These are phyloP conservation scores for Claviceps maximensis DNA, from an alignment of 2,329 filamentous ascomycete species.

Conservation along the genomic window DNA sequence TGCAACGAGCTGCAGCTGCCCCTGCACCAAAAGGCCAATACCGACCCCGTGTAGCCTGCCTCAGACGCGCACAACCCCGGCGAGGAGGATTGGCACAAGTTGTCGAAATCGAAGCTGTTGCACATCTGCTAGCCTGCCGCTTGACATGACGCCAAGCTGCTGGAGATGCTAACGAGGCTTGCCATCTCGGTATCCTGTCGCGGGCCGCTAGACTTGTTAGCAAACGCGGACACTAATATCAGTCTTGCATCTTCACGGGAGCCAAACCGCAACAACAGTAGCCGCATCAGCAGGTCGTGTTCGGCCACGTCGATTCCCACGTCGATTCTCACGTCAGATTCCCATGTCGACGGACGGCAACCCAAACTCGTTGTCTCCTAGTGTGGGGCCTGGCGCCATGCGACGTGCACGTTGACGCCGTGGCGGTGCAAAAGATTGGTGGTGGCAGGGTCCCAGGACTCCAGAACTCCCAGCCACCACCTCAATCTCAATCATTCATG, in stretches of 20 bases:
- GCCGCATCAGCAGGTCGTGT: not conserved
- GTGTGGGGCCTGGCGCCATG: not conserved
- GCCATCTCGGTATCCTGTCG: not conserved
- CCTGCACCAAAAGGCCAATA: not conserved
- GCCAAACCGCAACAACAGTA: not conserved
- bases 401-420: slow-evolving; percentile 1
- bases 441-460: not conserved
- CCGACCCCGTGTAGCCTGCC: not conserved
- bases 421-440: not conserved
- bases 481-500: not conserved
- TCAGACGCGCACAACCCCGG: not conserved
- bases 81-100: not conserved
- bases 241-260: not conserved
- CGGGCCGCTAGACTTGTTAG: slow-evolving; percentile 5
- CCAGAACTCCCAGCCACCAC: not conserved
- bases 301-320: not conserved
- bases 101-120: too few relatives aligned
- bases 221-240: slow-evolving; percentile 1
- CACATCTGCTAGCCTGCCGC: too few relatives aligned
- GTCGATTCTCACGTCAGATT: not conserved
- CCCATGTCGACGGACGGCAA: not conserved
- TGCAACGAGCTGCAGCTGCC: not conserved
- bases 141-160: too few relatives aligned
- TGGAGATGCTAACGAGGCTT: too few relatives aligned
- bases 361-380: not conserved